Base-by-base conservation (phyloP, 192 early-diverging fungal species). In the Nowakowskiella sp. region DNA sequence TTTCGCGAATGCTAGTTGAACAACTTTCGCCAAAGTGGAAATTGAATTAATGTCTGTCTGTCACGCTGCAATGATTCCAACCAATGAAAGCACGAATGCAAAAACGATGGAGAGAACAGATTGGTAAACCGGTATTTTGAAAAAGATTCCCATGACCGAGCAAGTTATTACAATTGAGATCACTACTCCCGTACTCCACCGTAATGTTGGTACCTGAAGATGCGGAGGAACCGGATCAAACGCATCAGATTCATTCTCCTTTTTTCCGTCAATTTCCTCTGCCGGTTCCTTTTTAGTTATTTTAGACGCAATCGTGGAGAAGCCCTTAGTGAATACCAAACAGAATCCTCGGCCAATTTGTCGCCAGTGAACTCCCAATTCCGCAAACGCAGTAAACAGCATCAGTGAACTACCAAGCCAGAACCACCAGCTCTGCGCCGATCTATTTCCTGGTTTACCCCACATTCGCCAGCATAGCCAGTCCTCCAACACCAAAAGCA, bases 11-110 rank as follows among this genome's bases (percentile, higher is more conserved):
- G 81, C 64, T 25, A 88, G 76, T 57, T 88, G 86, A 16, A 78
- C 81, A 21, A 88, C 82, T 49, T 89, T 89, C 22, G 79, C 85
- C 28, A 89, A 82, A n/a, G 84, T 84, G 5, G 74, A 78, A 5
- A 89, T 84, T 0, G 87, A 85, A 51, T 89, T 89, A 48, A 80
- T 80, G 58, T 89, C 87, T 0, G 87, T 89, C 10, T 87, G 82
- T 25, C 87, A 85, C 43, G 85, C 47, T 0, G 87, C 85, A n/a
- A 84, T 72, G 2, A 87, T 83, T 8, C 84, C 87, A 10, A 89
- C 70, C 3, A 89, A 70, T 6, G 79, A 76, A 44, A 89, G 47
- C 0, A 87, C 62, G 33, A 78, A 78, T 1, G 85, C 87, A 6
- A 89, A 51, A 4, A 73, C 25, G 0, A 89, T 70, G 0, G 84